Evolutionary conservation across 2,329 filamentous ascomycete genomes (phyloP).

Genomic region (Periconia sp.): DNA sequence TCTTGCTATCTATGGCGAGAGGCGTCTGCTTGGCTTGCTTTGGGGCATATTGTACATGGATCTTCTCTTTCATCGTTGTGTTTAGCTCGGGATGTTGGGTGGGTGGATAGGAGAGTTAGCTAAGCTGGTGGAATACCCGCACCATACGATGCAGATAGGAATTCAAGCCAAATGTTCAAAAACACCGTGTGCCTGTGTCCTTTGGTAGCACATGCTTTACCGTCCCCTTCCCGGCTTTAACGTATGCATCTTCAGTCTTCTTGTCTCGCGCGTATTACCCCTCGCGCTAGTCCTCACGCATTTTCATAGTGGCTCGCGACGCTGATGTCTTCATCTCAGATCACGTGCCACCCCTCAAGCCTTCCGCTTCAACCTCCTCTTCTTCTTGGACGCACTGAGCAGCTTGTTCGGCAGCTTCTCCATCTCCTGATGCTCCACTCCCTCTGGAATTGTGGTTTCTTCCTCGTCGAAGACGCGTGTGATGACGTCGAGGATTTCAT

Average conservation of each 20-base stretch:
- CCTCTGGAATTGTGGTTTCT: constrained; percentile 31
- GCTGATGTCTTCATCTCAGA: too few species aligned
- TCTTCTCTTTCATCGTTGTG: constrained; percentile 1
- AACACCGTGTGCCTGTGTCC: too few species aligned
- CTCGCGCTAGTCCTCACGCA: too few species aligned
- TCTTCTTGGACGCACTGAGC: constrained; percentile 32
- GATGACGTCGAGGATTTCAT: constrained; percentile 36
- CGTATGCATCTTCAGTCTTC: too few species aligned
- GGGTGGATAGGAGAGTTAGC: not conserved
- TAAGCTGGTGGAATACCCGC: constrained; percentile 1
- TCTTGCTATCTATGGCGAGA: constrained; percentile 13
- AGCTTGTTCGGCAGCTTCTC: constrained; percentile 37
- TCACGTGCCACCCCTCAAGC: too few species aligned
- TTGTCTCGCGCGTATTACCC: too few species aligned
- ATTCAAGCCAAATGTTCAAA: not conserved
- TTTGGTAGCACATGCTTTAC: too few species aligned
- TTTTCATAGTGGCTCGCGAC: too few species aligned
- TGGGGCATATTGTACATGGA: constrained; percentile 8
- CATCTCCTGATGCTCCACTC: constrained; percentile 34
- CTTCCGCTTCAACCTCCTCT: constrained; percentile 24
- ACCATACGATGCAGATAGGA: not conserved
- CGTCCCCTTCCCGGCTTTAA: too few species aligned
- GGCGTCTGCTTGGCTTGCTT: constrained; percentile 4
- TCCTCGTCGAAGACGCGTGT: constrained; percentile 38
- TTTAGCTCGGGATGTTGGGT: constrained; percentile 1